Percentiles rank a stretch among this genome's conserved stretches.
Evolutionary conservation across 352 stramenopile genomes (phyloP).

Genomic region (Phytophthora niederhauseri): DNA sequence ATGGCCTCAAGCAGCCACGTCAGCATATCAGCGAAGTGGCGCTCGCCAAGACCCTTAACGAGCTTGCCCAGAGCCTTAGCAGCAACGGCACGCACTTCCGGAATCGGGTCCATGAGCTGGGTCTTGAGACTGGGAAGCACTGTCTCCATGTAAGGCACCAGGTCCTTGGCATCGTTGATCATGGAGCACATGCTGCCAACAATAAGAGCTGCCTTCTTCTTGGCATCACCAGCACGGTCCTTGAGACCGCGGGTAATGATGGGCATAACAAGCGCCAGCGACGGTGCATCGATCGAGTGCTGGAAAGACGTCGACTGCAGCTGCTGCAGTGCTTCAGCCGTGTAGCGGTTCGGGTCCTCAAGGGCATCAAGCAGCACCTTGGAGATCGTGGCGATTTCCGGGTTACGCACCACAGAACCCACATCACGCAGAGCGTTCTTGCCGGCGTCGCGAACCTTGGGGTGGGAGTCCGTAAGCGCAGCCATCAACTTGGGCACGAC

Average conservation of each 20-base stretch:
- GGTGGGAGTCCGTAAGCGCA: slow-evolving; percentile 98
- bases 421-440: slow-evolving; percentile 97
- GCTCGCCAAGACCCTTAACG: slow-evolving; percentile 96
- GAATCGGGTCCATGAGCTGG: slow-evolving; percentile 93
- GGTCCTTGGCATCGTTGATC: slow-evolving; percentile 98
- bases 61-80: slow-evolving; percentile 96
- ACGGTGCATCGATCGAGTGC: slow-evolving; percentile 99
- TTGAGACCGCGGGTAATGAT: slow-evolving; percentile 98
- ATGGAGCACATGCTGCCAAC: slow-evolving; percentile 99
- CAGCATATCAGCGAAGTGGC: slow-evolving; percentile 96
- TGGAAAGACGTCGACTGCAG: slow-evolving; percentile 99
- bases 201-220: slow-evolving; percentile 99
- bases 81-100: slow-evolving; percentile 94
- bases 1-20: slow-evolving; percentile 98
- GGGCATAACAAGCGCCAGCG: slow-evolving; percentile 99
- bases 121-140: slow-evolving; percentile 97
- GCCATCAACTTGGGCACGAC: slow-evolving; percentile 98
- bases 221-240: slow-evolving; percentile 96
- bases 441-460: slow-evolving; percentile 97
- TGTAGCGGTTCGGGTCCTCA: slow-evolving; percentile 94
- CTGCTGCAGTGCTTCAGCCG: slow-evolving; percentile 95
- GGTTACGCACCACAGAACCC: slow-evolving; percentile 98
- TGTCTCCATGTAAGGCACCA: slow-evolving; percentile 98
- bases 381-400: slow-evolving; percentile 98
- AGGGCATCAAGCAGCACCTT: slow-evolving; percentile 95